Conservation (phyloP, 805 yeast species). For the Saturnispora sekii region DNA sequence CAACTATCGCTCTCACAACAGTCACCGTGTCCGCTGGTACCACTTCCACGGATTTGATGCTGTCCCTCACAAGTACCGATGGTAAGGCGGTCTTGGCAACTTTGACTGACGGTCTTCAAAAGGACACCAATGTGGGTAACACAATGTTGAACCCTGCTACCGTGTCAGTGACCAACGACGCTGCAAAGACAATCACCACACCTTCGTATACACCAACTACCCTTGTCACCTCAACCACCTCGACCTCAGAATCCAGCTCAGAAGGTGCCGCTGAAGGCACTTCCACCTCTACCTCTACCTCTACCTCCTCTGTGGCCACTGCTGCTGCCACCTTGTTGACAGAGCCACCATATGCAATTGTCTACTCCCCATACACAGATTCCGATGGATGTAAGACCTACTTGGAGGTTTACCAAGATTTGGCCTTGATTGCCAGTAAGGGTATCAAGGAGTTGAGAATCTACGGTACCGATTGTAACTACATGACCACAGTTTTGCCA, state of each 20-base stretch:
- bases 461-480: slow-evolving; percentile 82
- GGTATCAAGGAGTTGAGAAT: slow-evolving; percentile 63
- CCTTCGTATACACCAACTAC: slow-evolving; percentile 12
- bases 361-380: slow-evolving; percentile 69
- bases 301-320: slow-evolving; percentile 15
- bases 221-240: slow-evolving; percentile 11
- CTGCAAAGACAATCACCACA: slow-evolving; percentile 8
- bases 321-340: slow-evolving; percentile 24
- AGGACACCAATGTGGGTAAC: slow-evolving; percentile 9
- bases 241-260: neutral
- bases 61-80: slow-evolving; percentile 6
- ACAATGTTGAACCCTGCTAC: slow-evolving; percentile 13
- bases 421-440: slow-evolving; percentile 44
- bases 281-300: slow-evolving; percentile 12
- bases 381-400: slow-evolving; percentile 59
- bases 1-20: slow-evolving; percentile 12
- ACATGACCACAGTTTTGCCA: slow-evolving; percentile 56
- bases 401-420: slow-evolving; percentile 46
- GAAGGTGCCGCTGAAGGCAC: neutral
- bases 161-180: slow-evolving; percentile 16
- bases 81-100: slow-evolving; percentile 7
- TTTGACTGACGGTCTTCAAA: slow-evolving; percentile 11
- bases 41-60: slow-evolving; percentile 12
- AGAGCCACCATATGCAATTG: slow-evolving; percentile 46
- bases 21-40: slow-evolving; percentile 11